A percentile compares a stretch with the other conserved stretches of the same genome.
Conservation (phyloP, 345 rosid genomes). For the Gossypium bickii region DNA sequence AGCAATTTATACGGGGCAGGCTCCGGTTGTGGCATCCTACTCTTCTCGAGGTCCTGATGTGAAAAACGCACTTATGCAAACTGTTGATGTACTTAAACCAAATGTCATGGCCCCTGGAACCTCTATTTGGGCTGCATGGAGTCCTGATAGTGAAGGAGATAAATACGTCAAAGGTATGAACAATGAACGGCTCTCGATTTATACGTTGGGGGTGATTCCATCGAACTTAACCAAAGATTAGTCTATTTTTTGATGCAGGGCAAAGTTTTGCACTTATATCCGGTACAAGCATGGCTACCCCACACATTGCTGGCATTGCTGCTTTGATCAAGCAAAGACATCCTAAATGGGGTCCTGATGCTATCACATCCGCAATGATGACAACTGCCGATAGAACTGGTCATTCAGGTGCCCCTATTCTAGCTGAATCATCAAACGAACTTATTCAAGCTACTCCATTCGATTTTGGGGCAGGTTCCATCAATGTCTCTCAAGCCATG, state of each 20-base stretch:
- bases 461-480: conserved; percentile 42
- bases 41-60: conserved; percentile 52
- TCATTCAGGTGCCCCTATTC: conserved; percentile 32
- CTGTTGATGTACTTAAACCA: conserved; percentile 49
- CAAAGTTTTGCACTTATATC: conserved; percentile 40
- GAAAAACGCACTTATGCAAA: conserved; percentile 39
- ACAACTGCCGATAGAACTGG: conserved; percentile 36
- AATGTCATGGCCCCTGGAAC: conserved; percentile 51
- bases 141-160: conserved; percentile 41
- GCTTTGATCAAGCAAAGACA: conserved; percentile 48
- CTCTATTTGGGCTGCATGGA: conserved; percentile 55
- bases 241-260: conserved; percentile 25
- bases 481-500: conserved; percentile 35
- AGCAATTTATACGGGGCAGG: conserved; percentile 29
- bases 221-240: background rate
- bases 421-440: conserved; percentile 32
- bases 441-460: conserved; percentile 37
- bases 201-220: background rate
- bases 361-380: conserved; percentile 46
- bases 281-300: conserved; percentile 49
- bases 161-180: conserved; percentile 33
- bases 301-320: conserved; percentile 47
- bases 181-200: background rate
- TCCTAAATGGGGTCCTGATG: conserved; percentile 47
- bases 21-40: conserved; percentile 45